Base-by-base conservation (phyloP, 495 filamentous ascomycete species). In the Penicillium samsonianum region DNA sequence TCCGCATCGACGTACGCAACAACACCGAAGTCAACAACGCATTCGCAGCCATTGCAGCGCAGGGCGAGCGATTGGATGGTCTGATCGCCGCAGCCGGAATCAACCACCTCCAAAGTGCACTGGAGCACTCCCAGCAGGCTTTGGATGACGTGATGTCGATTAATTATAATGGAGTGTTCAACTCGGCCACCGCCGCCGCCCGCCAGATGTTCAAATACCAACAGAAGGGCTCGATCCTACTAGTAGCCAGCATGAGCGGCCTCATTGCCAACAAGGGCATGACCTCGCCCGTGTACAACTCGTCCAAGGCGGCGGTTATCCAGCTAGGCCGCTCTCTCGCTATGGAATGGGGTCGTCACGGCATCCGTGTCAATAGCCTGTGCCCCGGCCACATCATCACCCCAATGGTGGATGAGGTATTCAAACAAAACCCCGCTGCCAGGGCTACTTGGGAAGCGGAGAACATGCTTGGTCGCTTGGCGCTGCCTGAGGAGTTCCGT, bases 211-310 rank as follows among this genome's bases (percentile, higher is more conserved):
- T 90, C 64, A 78, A 81, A 23, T 76, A 76, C 61, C 71, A 80
- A 46, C 67, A 69, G 33, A 74, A 71, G 62, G 90, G 89, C 5
- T 89, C 85, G 43, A 83, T 94, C 48, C 80, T 88, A 41, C 66
- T 93, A 42, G 87, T 93, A 55, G 90, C 85, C 9, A 86, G 82
- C 58, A 93, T 93, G 90, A 89, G 85, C 64, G 90, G 87, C 11
- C 84, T 85, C 6, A 78, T 95, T 54, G 90, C 90, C 16, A 95
- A 93, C 66, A 84, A 86, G 69, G 87, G 85, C 12, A 78, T 90
- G 61, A 77, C 83, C 2, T 81, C 79, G 5, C 81, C 85, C 0
- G 85, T 88, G 0, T 90, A 90, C 69, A 90, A 90, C 68, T 80
- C 80, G 0, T 84, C 80, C 31, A 90, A 90, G 61, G 87, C 87